These are phyloP conservation scores for Thermothielavioides terrestris DNA, from an alignment of 495 filamentous ascomycete species.

Conservation along the genomic window DNA sequence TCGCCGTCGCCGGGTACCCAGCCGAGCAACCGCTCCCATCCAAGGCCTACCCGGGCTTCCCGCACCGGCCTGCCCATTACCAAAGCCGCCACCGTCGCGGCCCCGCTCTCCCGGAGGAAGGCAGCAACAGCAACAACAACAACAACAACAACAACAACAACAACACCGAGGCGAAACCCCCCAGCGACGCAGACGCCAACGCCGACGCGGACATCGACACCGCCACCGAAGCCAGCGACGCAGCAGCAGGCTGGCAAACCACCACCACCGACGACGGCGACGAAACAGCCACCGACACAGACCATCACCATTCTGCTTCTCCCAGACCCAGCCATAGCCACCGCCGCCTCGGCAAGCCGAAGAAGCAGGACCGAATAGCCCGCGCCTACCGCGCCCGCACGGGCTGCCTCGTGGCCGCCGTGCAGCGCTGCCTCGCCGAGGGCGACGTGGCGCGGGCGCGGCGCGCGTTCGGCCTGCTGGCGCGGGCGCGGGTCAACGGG, in stretches of 20 bases:
- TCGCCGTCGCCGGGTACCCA: constrained; percentile 31
- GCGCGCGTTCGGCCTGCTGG: constrained; percentile 33
- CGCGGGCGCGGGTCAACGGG: constrained; percentile 21
- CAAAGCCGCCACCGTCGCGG: not conserved
- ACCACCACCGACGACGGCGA: not conserved
- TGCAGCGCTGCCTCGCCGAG: constrained; percentile 31
- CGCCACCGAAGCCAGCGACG: not conserved
- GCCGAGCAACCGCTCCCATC: constrained; percentile 30
- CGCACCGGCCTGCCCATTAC: constrained; percentile 27
- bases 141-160: constrained; percentile 3
- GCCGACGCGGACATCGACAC: not conserved
- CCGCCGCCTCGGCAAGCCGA: not conserved
- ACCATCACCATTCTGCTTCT: not conserved
- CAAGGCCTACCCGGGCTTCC: constrained; percentile 28
- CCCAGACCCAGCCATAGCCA: no score
- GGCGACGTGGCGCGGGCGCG: constrained; percentile 31
- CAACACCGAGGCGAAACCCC: no score
- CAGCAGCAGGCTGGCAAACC: not conserved
- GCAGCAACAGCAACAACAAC: not conserved
- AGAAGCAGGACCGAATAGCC: no score
- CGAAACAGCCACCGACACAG: not conserved
- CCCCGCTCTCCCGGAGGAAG: not conserved
- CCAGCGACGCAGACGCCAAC: no score
- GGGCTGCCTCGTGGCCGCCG: constrained; percentile 23
- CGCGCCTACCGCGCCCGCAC: constrained; percentile 19